Conservation (phyloP, 2,329 filamentous ascomycete genomes). For the Stagonosporopsis cucurbitacearum region DNA sequence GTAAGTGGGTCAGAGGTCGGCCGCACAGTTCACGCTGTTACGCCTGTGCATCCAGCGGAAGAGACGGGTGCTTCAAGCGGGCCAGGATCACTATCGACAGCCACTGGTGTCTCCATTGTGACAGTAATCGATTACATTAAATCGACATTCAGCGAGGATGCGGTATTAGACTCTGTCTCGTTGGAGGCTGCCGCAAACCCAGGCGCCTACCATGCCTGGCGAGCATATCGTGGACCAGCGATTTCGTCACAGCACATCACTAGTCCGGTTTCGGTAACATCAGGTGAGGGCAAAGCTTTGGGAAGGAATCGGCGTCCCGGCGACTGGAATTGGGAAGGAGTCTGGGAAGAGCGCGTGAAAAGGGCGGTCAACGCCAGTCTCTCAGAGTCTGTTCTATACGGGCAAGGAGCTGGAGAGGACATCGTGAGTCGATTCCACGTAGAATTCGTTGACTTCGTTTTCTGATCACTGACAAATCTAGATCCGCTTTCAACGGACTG, state of each 20-base stretch:
- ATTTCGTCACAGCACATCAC: slow-evolving; percentile 35
- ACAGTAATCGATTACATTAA: slow-evolving; percentile 82
- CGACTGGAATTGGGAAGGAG: slow-evolving; percentile 97
- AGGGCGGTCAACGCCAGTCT: slow-evolving; percentile 78
- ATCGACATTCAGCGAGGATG: slow-evolving; percentile 79
- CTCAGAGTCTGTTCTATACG: slow-evolving; percentile 81
- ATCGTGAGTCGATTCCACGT: slow-evolving; percentile 60
- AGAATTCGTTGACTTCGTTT: not conserved
- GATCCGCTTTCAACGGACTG: slow-evolving; percentile 48
- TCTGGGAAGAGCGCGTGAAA: slow-evolving; percentile 90
- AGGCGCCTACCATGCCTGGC: slow-evolving; percentile 94
- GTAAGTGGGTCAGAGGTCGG: slow-evolving; percentile 39
- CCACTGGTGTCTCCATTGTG: slow-evolving; percentile 38
- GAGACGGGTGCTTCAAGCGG: slow-evolving; percentile 16
- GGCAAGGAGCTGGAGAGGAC: slow-evolving; percentile 70
- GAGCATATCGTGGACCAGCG: slow-evolving; percentile 66
- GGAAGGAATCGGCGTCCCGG: slow-evolving; percentile 69
- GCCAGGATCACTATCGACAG: slow-evolving; percentile 5
- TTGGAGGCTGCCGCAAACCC: slow-evolving; percentile 85
- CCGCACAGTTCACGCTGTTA: slow-evolving; percentile 28
- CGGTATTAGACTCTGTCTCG: slow-evolving; percentile 78
- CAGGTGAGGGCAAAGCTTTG: slow-evolving; percentile 32
- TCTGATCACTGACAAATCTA: slow-evolving; percentile 14
- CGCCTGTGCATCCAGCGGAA: slow-evolving; percentile 23
- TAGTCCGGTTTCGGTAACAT: slow-evolving; percentile 32